These are phyloP conservation scores for Komagataea norvegica DNA, from an alignment of 1,139 yeast genomes.

Conservation along the genomic window DNA sequence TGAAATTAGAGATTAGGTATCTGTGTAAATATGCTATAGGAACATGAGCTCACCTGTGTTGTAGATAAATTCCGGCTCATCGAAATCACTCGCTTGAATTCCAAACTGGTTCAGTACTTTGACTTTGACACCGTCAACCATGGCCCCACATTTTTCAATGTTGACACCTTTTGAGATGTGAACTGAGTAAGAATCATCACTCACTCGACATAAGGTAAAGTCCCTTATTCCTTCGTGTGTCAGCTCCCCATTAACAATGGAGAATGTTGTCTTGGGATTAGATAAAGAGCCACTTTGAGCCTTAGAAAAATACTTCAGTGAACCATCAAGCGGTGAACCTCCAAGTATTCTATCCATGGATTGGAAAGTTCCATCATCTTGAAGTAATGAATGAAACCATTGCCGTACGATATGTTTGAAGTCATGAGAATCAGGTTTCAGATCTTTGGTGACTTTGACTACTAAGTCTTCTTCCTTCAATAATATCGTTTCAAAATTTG, in stretches of 20 bases:
- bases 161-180: background rate
- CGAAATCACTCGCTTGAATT: conserved; percentile 12
- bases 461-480: no score
- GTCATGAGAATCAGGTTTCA: no score
- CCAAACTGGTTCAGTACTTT: conserved; percentile 14
- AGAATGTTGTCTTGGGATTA: conserved; percentile 7
- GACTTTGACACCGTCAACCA: conserved; percentile 11
- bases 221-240: conserved; percentile 8
- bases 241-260: conserved; percentile 16
- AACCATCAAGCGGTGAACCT: conserved; percentile 1
- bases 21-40: background rate
- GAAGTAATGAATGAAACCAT: conserved; percentile 9
- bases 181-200: background rate
- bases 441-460: no score
- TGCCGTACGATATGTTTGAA: no score
- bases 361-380: conserved; percentile 8
- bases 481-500: no score
- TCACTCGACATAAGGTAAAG: conserved; percentile 15
- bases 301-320: background rate
- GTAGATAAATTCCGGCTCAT: conserved; percentile 19
- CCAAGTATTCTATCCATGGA: background rate
- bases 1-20: background rate
- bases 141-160: conserved; percentile 6
- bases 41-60: conserved; percentile 7
- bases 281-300: background rate